Evolutionary conservation across 1,284 basidiomycete genomes (phyloP).

Genomic region (Microbotryum lychnidis-dioicae): DNA sequence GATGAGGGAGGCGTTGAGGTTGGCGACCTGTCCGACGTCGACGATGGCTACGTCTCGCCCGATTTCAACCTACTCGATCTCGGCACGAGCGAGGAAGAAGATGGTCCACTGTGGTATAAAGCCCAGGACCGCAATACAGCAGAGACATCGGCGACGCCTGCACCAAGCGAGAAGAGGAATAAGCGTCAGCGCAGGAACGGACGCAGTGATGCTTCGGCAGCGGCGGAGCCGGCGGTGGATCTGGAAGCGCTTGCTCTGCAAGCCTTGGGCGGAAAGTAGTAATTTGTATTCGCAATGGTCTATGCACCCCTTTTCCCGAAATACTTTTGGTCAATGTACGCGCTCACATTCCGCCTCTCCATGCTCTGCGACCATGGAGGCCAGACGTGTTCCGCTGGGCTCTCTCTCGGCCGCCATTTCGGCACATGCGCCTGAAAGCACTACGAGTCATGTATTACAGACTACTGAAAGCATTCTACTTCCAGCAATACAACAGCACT

Average conservation of each 20-base stretch:
- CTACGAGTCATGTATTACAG: background rate
- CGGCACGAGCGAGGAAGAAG: conserved; percentile 17
- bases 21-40: conserved; percentile 18
- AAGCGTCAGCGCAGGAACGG: background rate
- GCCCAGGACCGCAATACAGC: conserved; percentile 13
- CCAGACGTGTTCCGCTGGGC: too few relatives aligned
- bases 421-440: too few relatives aligned
- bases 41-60: conserved; percentile 57
- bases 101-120: background rate
- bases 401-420: too few relatives aligned
- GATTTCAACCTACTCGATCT: conserved; percentile 50
- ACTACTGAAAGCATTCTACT: conserved; percentile 13
- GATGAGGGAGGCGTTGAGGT: conserved; percentile 46
- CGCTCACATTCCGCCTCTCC: too few relatives aligned
- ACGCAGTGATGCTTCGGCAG: conserved; percentile 1
- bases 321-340: too few relatives aligned
- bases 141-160: conserved; percentile 20
- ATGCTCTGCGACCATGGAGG: too few relatives aligned
- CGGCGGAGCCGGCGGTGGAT: conserved; percentile 27
- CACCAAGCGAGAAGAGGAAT: conserved; percentile 7
- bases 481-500: conserved; percentile 38
- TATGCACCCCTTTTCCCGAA: too few relatives aligned
- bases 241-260: conserved; percentile 34
- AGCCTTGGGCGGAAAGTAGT: conserved; percentile 21
- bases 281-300: background rate